phyloP scores from a whole-genome alignment of 2,329 filamentous ascomycete species.

The Fusarium liriodendri region DNA sequence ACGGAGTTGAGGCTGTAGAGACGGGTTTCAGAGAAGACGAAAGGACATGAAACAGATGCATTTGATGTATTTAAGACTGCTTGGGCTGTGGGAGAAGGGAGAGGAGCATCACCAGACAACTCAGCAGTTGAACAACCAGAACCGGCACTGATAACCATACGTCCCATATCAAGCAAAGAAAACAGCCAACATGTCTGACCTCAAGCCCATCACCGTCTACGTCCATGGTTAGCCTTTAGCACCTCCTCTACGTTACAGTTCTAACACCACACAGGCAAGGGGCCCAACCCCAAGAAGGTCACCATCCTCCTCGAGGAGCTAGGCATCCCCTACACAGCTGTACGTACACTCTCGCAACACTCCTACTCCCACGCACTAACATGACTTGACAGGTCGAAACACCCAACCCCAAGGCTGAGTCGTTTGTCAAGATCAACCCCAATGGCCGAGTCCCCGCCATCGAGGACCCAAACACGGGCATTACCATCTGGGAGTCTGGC shows the following conservation, averaged over 20 bases:
- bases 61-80: neutral
- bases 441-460: slow-evolving; percentile 50
- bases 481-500: slow-evolving; percentile 48
- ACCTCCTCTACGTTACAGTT: too few species aligned
- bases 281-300: slow-evolving; percentile 49
- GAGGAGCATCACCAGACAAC: neutral
- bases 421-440: slow-evolving; percentile 45
- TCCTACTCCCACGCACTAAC: neutral
- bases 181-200: slow-evolving; percentile 17
- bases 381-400: slow-evolving; percentile 26
- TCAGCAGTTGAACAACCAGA: neutral
- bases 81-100: neutral
- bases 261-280: slow-evolving; percentile 22
- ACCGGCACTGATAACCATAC: neutral
- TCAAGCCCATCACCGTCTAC: slow-evolving; percentile 31
- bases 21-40: neutral
- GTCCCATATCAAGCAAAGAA: neutral
- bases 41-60: neutral
- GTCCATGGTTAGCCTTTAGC: slow-evolving; percentile 20
- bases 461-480: slow-evolving; percentile 48
- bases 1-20: neutral
- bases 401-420: slow-evolving; percentile 40
- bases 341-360: neutral
- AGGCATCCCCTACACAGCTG: slow-evolving; percentile 48
- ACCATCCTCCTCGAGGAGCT: slow-evolving; percentile 52